Conservation (phyloP, 1,284 basidiomycete genomes). For the Dichomitus squalens region DNA sequence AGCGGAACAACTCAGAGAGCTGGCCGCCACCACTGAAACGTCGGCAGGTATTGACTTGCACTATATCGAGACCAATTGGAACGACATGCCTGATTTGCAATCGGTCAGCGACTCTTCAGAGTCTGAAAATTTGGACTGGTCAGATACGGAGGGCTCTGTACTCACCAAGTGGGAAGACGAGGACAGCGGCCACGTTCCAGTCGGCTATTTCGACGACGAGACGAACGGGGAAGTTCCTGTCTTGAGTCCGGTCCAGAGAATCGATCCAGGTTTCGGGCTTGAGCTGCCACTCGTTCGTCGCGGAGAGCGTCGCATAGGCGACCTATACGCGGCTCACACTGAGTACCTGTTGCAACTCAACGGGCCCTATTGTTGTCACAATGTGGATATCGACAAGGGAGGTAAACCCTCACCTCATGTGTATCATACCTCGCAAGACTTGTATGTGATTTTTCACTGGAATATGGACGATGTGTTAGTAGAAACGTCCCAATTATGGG, state of each 20-base stretch:
- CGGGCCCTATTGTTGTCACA: conserved; percentile 1
- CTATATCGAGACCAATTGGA: neutral
- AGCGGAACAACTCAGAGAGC: neutral
- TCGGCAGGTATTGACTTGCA: too few relatives aligned
- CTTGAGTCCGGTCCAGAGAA: neutral
- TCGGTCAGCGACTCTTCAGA: neutral
- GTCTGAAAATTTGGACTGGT: neutral
- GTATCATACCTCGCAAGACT: neutral
- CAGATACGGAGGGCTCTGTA: neutral
- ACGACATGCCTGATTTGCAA: neutral
- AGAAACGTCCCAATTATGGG: neutral
- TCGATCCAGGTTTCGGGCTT: neutral
- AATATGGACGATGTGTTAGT: conserved; percentile 1
- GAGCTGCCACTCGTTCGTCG: neutral
- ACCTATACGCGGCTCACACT: neutral
- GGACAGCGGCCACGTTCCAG: neutral
- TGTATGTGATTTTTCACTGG: conserved; percentile 7
- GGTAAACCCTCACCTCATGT: neutral
- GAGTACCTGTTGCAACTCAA: neutral
- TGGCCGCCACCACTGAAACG: neutral
- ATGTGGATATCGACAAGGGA: neutral
- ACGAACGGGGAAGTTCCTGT: neutral
- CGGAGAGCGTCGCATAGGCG: too few relatives aligned
- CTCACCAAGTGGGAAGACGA: too few relatives aligned
- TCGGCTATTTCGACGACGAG: neutral